Conservation (phyloP, 345 rosid genomes). For the Gossypioides kirkii region DNA sequence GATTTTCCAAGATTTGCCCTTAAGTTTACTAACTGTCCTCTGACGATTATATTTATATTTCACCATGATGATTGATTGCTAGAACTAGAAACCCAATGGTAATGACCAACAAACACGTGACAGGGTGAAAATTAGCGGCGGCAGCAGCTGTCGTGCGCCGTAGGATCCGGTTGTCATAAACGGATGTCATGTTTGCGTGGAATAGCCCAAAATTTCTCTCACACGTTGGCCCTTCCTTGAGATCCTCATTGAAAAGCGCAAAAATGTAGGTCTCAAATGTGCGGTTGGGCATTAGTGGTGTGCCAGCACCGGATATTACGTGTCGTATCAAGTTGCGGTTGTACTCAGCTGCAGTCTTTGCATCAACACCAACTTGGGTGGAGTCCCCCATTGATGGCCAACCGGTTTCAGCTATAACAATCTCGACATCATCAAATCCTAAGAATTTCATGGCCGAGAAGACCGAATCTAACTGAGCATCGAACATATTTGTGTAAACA, state of each 20-base stretch:
- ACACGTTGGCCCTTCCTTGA: conserved; percentile 62
- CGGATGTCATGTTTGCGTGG: conserved; percentile 58
- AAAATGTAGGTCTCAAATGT: conserved; percentile 84
- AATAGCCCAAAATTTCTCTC: conserved; percentile 79
- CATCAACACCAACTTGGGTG: conserved; percentile 52
- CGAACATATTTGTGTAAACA: conserved; percentile 70
- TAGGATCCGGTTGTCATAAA: conserved; percentile 64
- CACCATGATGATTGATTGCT: no score
- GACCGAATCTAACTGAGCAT: conserved; percentile 88
- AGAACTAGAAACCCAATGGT: no score
- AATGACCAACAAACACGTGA: neutral
- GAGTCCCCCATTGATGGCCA: conserved; percentile 80
- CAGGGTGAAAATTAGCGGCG: conserved; percentile 22
- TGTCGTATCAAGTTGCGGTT: conserved; percentile 56
- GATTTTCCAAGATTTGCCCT: no score
- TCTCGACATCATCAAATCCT: conserved; percentile 63
- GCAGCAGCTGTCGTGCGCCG: conserved; percentile 56
- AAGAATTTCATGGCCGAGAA: conserved; percentile 63
- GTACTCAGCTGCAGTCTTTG: conserved; percentile 52
- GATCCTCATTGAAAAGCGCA: conserved; percentile 79
- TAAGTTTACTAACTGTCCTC: no score
- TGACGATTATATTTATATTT: no score
- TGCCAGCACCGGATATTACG: conserved; percentile 57
- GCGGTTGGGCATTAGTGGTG: conserved; percentile 81
- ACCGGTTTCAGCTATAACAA: conserved; percentile 82